Base-by-base conservation (phyloP, 2,329 filamentous ascomycete species). In the Blumeriella jaapii region DNA sequence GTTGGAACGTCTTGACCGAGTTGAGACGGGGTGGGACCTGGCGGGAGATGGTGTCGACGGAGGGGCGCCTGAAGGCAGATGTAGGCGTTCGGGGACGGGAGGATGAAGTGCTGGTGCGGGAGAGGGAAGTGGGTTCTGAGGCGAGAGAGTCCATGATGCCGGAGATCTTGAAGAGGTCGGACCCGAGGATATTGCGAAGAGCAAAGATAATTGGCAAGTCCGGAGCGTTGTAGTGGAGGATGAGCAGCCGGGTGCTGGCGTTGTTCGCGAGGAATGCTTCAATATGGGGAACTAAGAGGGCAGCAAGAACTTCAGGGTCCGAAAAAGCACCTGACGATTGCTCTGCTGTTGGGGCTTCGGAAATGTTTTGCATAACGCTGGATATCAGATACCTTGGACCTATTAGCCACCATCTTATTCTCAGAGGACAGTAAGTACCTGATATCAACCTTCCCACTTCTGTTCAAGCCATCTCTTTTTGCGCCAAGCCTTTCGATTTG, bases 351-450 rank as follows among this genome's bases (percentile, higher is more conserved):
- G 70, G 69, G 1, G 65, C 59, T 4, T 65, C 69, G 12, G 29
- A 41, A 42, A 68, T 70, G 1, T 64, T 60, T 51, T 77, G 72
- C 65, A 78, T 72, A 4, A 69, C 69, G 43, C 66, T 74, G 45
- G 66, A 66, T 35, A 77, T 67, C 31, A 79, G 61, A 45, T 73
- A 77, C 42, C 73, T 76, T n/a, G n/a, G n/a, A n/a, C n/a, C n/a
- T n/a, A n/a, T 41, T 26, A 25, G 12, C 6, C 7, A 19, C 9
- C 10, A 9, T 16, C 15, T 23, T 12, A 3, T 7, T 3, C 13
- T 9, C 1, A n/a, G n/a, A 29, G 3, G 10, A 15, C 30, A 20
- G 11, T 31, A 47, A 61, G 40, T 59, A 75, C 70, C 70, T 64
- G 18, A 78, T 59, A 48, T 78, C 69, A n/a, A 78, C 52, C 23